Evolutionary conservation across 345 rosid genomes (phyloP).

Genomic region (Diplotaxis tenuifolia): DNA sequence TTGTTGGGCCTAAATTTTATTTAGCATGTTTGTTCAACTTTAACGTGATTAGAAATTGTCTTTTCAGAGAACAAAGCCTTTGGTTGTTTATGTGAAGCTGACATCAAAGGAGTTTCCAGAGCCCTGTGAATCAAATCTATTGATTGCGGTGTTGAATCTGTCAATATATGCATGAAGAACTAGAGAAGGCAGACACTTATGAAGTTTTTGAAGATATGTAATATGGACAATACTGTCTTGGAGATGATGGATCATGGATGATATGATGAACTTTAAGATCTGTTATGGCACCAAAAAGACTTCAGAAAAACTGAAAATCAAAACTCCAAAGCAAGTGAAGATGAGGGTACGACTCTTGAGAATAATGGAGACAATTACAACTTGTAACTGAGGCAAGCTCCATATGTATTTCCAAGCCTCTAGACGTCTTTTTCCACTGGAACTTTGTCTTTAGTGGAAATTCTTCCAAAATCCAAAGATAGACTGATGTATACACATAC

Average conservation of each 20-base stretch:
- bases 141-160: not conserved
- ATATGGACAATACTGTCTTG: not conserved
- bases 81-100: conserved; percentile 30
- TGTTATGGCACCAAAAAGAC: not conserved
- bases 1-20: not conserved
- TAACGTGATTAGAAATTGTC: not conserved
- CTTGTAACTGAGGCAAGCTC: conserved; percentile 78
- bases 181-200: not conserved
- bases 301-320: not conserved
- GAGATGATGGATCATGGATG: conserved; percentile 3
- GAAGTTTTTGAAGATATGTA: conserved; percentile 3
- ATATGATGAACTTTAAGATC: not conserved
- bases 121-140: conserved; percentile 41
- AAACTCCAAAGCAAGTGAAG: not conserved
- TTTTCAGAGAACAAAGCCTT: conserved; percentile 4
- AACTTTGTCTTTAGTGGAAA: conserved; percentile 59
- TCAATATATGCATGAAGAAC: not conserved
- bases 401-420: conserved; percentile 89
- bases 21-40: not conserved
- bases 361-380: conserved; percentile 39
- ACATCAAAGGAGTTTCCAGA: conserved; percentile 53
- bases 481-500: conserved; percentile 49
- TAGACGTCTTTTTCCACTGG: conserved; percentile 62
- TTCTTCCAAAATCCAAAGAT: conserved; percentile 31
- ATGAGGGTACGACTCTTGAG: not conserved